A percentile compares a stretch with the other conserved stretches of the same genome.
phyloP scores from a whole-genome alignment of 2,329 filamentous ascomycete genomes.

The Lomentospora prolificans region DNA sequence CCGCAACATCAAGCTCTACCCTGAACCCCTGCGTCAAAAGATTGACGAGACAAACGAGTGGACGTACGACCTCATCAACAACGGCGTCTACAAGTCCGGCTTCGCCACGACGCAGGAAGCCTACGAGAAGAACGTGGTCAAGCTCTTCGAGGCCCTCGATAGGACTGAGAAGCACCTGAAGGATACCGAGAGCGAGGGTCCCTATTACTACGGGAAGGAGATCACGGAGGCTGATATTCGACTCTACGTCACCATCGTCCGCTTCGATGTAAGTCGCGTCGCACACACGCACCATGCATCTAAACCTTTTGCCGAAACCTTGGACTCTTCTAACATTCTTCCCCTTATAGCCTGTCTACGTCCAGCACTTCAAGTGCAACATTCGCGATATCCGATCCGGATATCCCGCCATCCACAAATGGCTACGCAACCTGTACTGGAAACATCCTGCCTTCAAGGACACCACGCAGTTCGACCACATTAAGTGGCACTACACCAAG shows the following conservation, averaged over 20 bases:
- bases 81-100: slow-evolving; percentile 65
- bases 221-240: slow-evolving; percentile 78
- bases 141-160: slow-evolving; percentile 70
- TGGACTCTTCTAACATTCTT: slow-evolving; percentile 9
- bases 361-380: slow-evolving; percentile 86
- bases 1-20: slow-evolving; percentile 57
- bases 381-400: slow-evolving; percentile 74
- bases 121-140: slow-evolving; percentile 63
- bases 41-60: slow-evolving; percentile 75
- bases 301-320: too few species aligned
- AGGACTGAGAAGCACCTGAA: slow-evolving; percentile 61
- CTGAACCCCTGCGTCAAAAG: slow-evolving; percentile 46
- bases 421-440: slow-evolving; percentile 83
- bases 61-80: slow-evolving; percentile 68
- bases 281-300: background rate
- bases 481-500: slow-evolving; percentile 66
- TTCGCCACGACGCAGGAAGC: slow-evolving; percentile 78
- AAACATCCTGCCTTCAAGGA: slow-evolving; percentile 64
- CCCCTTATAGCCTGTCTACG: slow-evolving; percentile 51
- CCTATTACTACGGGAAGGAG: slow-evolving; percentile 64
- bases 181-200: slow-evolving; percentile 32
- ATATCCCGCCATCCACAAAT: slow-evolving; percentile 71
- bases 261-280: slow-evolving; percentile 49
- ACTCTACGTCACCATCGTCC: slow-evolving; percentile 62
- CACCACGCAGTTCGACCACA: slow-evolving; percentile 89